These are phyloP conservation scores for Amesomyces nigricolor DNA, from an alignment of 2,329 filamentous ascomycete species.

Conservation along the genomic window DNA sequence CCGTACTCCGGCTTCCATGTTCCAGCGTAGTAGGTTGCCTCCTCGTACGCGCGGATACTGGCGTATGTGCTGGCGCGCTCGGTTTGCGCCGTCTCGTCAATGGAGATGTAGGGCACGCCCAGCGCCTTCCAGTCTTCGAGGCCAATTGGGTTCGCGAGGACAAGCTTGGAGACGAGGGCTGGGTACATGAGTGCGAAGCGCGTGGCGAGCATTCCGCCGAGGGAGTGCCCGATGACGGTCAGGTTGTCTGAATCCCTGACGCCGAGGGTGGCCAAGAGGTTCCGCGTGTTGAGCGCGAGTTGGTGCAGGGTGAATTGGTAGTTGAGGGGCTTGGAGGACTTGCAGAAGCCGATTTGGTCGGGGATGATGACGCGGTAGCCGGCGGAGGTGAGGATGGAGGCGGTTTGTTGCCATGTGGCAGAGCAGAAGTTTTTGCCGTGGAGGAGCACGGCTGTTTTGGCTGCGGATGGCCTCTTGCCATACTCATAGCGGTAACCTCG, in stretches of 20 bases:
- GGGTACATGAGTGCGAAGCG: conserved; percentile 49
- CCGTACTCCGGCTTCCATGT: conserved; percentile 47
- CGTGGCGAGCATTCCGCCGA: conserved; percentile 49
- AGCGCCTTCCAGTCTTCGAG: conserved; percentile 49
- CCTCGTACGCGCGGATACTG: conserved; percentile 43
- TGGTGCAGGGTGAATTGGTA: conserved; percentile 51
- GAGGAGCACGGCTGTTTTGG: no score
- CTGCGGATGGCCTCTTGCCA: no score
- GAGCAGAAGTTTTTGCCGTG: no score
- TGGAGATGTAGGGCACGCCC: conserved; percentile 42
- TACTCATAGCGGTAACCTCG: no score
- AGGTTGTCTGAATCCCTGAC: conserved; percentile 26
- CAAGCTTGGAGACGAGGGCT: conserved; percentile 36
- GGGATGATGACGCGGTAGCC: conserved; percentile 48
- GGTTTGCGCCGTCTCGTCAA: conserved; percentile 36
- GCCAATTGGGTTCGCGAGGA: conserved; percentile 48
- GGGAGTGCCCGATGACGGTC: conserved; percentile 45
- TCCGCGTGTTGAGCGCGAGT: conserved; percentile 45
- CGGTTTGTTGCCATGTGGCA: no score
- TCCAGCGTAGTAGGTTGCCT: conserved; percentile 42
- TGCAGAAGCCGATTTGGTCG: conserved; percentile 54
- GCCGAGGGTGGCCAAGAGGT: conserved; percentile 36
- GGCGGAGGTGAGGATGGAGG: no score
- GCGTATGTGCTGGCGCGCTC: conserved; percentile 39
- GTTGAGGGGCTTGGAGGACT: conserved; percentile 44